A percentile compares a stretch with the other conserved stretches of the same genome.
phyloP scores from a whole-genome alignment of 208 protist genomes.

The Strigomonas culicis region DNA sequence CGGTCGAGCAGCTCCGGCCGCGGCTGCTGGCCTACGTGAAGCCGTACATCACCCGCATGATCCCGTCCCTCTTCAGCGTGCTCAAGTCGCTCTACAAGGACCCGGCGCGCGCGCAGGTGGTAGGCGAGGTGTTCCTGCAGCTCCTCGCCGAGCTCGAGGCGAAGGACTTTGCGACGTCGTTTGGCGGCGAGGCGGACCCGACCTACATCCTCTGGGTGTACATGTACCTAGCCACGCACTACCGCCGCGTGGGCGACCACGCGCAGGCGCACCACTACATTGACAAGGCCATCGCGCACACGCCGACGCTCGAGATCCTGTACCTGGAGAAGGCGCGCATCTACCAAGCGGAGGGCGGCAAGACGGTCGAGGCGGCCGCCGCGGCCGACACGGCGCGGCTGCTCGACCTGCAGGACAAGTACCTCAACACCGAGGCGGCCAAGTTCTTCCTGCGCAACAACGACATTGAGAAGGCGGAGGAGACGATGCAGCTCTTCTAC shows the following conservation, averaged over 20 bases:
- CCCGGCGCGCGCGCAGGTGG: constrained; percentile 50
- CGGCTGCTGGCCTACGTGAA: constrained; percentile 42
- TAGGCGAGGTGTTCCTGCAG: constrained; percentile 72
- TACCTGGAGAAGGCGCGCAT: constrained; percentile 92
- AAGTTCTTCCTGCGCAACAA: constrained; percentile 92
- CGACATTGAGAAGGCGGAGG: constrained; percentile 73
- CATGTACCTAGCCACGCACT: constrained; percentile 90
- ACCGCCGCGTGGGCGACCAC: constrained; percentile 62
- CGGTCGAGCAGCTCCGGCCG: constrained; percentile 62
- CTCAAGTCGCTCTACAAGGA: constrained; percentile 91
- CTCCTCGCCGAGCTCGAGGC: constrained; percentile 58
- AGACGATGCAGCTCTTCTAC: constrained; percentile 91
- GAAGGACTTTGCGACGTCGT: constrained; percentile 56
- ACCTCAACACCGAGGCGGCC: constrained; percentile 92
- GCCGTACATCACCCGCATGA: constrained; percentile 82
- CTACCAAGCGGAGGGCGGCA: constrained; percentile 65
- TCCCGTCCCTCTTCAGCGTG: constrained; percentile 92
- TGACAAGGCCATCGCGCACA: constrained; percentile 92
- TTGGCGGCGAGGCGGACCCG: constrained; percentile 61
- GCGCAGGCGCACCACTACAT: constrained; percentile 75
- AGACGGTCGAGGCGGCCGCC: constrained; percentile 74
- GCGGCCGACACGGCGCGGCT: constrained; percentile 80
- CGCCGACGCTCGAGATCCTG: constrained; percentile 93
- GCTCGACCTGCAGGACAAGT: constrained; percentile 96
- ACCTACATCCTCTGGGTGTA: constrained; percentile 87